Conservation (phyloP, 2,329 filamentous ascomycete genomes). For the Amylocarpus encephaloides region DNA sequence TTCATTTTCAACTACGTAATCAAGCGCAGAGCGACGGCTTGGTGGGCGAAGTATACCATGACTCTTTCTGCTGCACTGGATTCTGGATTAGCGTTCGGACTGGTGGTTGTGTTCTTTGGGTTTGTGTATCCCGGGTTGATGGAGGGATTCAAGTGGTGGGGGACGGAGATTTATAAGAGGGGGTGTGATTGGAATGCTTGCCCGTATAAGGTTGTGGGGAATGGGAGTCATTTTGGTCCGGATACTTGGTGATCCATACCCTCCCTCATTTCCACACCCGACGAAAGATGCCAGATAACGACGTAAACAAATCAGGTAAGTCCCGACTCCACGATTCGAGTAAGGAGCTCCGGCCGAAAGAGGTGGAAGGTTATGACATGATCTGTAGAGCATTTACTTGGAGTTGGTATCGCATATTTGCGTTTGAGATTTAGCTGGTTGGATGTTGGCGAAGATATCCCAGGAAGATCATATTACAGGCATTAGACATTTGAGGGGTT, state of each 20-base stretch:
- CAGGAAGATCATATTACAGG: neutral
- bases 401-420: neutral
- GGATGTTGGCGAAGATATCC: neutral
- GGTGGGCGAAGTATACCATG: conserved; percentile 93
- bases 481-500: too few species aligned
- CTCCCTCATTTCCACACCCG: too few species aligned
- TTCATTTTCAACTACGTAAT: conserved; percentile 78
- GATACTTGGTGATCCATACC: conserved; percentile 40
- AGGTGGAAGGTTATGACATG: too few species aligned
- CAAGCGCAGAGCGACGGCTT: conserved; percentile 60
- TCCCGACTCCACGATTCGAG: too few species aligned
- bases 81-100: conserved; percentile 73
- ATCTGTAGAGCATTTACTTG: too few species aligned
- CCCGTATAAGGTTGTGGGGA: conserved; percentile 56
- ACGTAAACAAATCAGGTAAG: too few species aligned
- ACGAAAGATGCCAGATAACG: too few species aligned
- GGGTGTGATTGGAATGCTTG: conserved; percentile 84
- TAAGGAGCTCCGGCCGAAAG: too few species aligned
- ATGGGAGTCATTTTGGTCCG: conserved; percentile 62
- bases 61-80: conserved; percentile 78
- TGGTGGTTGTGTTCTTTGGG: conserved; percentile 79
- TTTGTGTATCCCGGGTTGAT: conserved; percentile 77
- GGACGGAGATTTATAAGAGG: conserved; percentile 76
- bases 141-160: conserved; percentile 76
- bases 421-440: neutral